Percentiles rank a stretch among this genome's conserved stretches.
Conservation (phyloP, 2,329 filamentous ascomycete species). For the Myriosclerotinia duriaeana region DNA sequence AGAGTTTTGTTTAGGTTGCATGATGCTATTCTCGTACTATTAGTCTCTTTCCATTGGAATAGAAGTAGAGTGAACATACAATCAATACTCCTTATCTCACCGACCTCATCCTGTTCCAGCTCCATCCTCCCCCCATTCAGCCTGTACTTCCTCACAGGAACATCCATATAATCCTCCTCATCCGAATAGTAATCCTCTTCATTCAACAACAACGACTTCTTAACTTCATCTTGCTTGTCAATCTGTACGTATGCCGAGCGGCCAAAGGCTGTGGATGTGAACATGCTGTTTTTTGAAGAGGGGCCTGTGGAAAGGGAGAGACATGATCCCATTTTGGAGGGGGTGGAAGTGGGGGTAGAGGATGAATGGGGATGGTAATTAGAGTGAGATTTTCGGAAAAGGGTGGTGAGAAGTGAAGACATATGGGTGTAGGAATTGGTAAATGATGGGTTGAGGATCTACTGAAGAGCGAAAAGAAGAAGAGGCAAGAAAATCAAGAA, state of each 20-base stretch:
- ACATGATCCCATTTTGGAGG: no score
- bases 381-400: no score
- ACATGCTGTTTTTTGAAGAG: slow-evolving; percentile 1
- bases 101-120: neutral
- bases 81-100: no score
- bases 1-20: neutral
- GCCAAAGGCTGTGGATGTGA: slow-evolving; percentile 18
- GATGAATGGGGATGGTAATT: no score
- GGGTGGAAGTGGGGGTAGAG: no score
- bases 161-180: slow-evolving; percentile 9
- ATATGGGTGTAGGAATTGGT: no score
- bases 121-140: neutral
- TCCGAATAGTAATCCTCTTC: slow-evolving; percentile 17
- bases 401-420: no score
- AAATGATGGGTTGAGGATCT: no score
- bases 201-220: neutral
- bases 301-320: neutral
- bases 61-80: no score
- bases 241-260: slow-evolving; percentile 8
- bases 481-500: no score
- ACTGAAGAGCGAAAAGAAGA: no score
- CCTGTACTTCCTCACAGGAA: neutral
- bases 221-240: slow-evolving; percentile 7
- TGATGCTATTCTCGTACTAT: neutral
- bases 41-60: no score